phyloP scores from a whole-genome alignment of 2,329 filamentous ascomycete species.

The Botrytis paeoniae region DNA sequence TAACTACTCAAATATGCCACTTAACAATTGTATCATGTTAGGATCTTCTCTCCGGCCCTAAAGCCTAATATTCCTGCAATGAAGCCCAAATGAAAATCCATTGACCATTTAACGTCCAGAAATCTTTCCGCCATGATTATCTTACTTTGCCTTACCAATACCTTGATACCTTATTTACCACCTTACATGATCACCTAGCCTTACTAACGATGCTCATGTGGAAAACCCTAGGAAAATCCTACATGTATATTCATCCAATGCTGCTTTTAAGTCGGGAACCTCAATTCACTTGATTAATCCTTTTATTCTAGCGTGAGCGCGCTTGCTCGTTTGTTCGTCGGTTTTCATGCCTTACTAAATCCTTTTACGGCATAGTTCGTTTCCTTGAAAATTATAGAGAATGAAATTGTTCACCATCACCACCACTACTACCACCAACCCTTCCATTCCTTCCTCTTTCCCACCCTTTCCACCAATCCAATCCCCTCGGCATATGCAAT shows the following conservation, averaged over 20 bases:
- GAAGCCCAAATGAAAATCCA: constrained; percentile 24
- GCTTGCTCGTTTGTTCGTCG: constrained; percentile 40
- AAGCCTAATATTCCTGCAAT: constrained; percentile 29
- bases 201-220: not conserved
- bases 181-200: not conserved
- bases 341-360: constrained; percentile 22
- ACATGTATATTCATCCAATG: constrained; percentile 5
- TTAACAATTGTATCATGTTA: not conserved
- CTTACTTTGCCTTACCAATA: constrained; percentile 9
- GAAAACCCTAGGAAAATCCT: not conserved
- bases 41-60: constrained; percentile 1
- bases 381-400: constrained; percentile 19
- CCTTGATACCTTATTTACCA: not conserved
- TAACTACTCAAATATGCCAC: not conserved
- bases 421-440: not conserved
- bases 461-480: constrained; percentile 19
- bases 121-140: constrained; percentile 15
- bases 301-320: constrained; percentile 36
- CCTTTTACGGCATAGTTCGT: constrained; percentile 20
- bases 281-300: not conserved
- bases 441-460: constrained; percentile 9
- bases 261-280: constrained; percentile 16
- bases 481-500: constrained; percentile 29
- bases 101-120: constrained; percentile 16
- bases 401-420: constrained; percentile 3